These are phyloP conservation scores for Centrapalus pauciflorus DNA, from an alignment of 129 eudicot genomes.

Conservation along the genomic window DNA sequence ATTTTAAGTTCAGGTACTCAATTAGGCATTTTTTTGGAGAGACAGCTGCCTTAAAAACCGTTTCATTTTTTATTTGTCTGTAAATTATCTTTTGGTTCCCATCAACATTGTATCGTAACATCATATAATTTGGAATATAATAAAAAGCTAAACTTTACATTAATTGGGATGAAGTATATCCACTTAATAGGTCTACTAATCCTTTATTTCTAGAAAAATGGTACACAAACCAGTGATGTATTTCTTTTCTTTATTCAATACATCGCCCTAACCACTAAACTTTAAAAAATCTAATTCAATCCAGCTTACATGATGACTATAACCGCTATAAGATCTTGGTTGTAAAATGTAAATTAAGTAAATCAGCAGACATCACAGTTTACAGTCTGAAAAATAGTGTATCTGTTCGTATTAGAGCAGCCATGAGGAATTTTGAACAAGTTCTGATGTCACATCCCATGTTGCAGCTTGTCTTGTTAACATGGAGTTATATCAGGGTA, in stretches of 20 bases:
- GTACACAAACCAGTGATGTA: not conserved
- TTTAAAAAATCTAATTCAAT: too few relatives aligned
- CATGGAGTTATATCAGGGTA: constrained; percentile 84
- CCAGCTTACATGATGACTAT: not conserved
- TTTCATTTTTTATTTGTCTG: too few relatives aligned
- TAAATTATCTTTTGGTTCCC: too few relatives aligned
- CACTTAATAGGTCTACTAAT: not conserved
- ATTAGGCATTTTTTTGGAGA: too few relatives aligned
- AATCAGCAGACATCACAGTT: not conserved
- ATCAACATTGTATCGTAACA: too few relatives aligned
- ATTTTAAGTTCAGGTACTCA: too few relatives aligned
- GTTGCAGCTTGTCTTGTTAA: constrained; percentile 65
- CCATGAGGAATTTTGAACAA: constrained; percentile 11
- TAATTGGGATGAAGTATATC: not conserved
- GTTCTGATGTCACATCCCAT: constrained; percentile 1
- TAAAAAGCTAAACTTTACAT: not conserved
- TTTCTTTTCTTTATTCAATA: not conserved
- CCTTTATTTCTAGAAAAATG: not conserved
- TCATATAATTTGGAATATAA: too few relatives aligned
- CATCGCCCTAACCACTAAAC: too few relatives aligned
- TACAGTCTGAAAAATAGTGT: not conserved
- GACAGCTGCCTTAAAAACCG: too few relatives aligned
- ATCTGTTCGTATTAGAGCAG: not conserved
- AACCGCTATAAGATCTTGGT: not conserved
- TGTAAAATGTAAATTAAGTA: too few relatives aligned